Conservation (phyloP, 2,329 filamentous ascomycete genomes). For the Lasiodiplodia hormozganensis region DNA sequence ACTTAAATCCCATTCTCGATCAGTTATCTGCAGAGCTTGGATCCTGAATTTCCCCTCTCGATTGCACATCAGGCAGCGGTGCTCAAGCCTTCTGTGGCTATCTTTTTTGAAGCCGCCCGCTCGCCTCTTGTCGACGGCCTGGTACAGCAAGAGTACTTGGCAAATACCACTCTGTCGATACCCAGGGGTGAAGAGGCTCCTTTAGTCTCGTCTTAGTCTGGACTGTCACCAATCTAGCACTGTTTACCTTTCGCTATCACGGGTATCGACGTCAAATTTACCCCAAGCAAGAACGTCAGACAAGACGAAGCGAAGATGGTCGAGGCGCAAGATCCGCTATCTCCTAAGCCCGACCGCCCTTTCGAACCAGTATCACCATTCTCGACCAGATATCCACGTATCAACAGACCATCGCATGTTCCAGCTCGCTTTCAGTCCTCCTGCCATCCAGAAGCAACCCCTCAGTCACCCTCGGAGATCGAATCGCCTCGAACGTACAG, state of each 20-base stretch:
- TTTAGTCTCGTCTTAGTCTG: not conserved
- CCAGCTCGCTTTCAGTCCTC: not conserved
- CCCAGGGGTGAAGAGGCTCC: not conserved
- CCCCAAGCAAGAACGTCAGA: not conserved
- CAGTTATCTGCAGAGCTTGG: not conserved
- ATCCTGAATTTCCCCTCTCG: not conserved
- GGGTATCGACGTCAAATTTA: not conserved
- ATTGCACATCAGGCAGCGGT: not conserved
- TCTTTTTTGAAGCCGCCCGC: no score
- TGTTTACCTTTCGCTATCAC: not conserved
- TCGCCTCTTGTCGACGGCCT: no score
- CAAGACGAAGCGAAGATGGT: not conserved
- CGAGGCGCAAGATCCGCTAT: constrained; percentile 6
- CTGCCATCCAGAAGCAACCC: not conserved
- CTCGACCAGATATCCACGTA: not conserved
- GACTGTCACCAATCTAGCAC: no score
- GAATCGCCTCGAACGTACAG: not conserved
- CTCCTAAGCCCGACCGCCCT: not conserved
- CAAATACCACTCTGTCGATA: not conserved
- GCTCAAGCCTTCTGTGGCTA: not conserved
- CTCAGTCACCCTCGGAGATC: not conserved
- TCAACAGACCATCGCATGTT: constrained; percentile 1
- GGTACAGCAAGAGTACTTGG: no score
- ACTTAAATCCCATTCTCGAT: not conserved
- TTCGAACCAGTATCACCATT: not conserved